Evolutionary conservation across 768 basidiomycete genomes (phyloP), one percentile per base, ranked within the genome.

Genomic region (Cubamyces sp.): DNA sequence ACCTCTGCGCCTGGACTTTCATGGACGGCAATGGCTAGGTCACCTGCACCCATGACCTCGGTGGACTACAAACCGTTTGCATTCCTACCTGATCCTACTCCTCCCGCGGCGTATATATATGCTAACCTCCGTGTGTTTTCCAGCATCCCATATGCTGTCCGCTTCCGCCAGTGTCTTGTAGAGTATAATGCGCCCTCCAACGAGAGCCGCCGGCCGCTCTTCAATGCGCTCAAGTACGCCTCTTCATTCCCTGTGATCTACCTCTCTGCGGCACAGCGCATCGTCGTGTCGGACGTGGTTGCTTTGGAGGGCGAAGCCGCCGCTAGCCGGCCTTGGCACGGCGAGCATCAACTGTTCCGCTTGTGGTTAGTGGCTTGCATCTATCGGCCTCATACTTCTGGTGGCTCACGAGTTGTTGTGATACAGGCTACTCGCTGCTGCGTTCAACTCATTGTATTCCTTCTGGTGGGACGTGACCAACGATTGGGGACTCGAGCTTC

Each of bases 391-490:
- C 9, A n/a, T 21, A n/a, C 47, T 14, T 5, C 47, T 26, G 39
- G 30, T 5, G 65, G n/a, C 34, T 11, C n/a, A 48, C 25, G 12
- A 19, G 26, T 25, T 28, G 47, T 42, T 28, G 47, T 42, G 19
- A n/a, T 43, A 21, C 59, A 96, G 94, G 95, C 74, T 98, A 16
- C 74, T 97, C 47, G 84, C 88, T 11, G 95, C 93, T 23, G 81
- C 84, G 39, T 73, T 96, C 69, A 98, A 98, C 75, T 96, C 96
- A 3, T 73, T 91, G 30, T 99, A 94, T 75, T 96, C 95, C 3
- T 98, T 96, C 74, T 99, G 94, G 92, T 99, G 97, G 97, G 97
- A 98, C 75, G 83, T 98, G 45, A 94, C 93, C 50, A 92, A 96
- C 73, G 97, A 99, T 73, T 99, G 96, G 96, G 97, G 97, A 5